Conservation (phyloP, 1,284 basidiomycete genomes). For the Taiwanofungus camphoratus region DNA sequence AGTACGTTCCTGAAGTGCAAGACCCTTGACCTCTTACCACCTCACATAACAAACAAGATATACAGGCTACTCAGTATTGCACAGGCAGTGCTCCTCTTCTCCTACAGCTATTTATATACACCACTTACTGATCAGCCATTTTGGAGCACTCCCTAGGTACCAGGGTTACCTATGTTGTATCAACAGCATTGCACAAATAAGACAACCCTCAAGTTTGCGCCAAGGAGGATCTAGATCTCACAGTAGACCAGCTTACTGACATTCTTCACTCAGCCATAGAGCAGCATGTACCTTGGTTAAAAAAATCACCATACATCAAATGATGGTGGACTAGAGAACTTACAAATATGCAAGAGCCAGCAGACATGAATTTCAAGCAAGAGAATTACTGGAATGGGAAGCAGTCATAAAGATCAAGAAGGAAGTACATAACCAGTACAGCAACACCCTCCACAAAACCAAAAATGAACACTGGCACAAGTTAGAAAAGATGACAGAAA, state of each 20-base stretch:
- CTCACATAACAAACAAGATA: too few relatives aligned
- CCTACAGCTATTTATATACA: too few relatives aligned
- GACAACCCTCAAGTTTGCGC: slow-evolving; percentile 16
- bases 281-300: slow-evolving; percentile 18
- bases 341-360: slow-evolving; percentile 12
- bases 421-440: slow-evolving; percentile 24
- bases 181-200: too few relatives aligned
- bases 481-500: slow-evolving; percentile 23
- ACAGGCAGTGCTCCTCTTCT: too few relatives aligned
- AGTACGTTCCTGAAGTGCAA: too few relatives aligned
- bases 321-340: slow-evolving; percentile 27
- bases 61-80: too few relatives aligned
- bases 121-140: too few relatives aligned
- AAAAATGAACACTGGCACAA: slow-evolving; percentile 32
- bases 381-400: slow-evolving; percentile 27
- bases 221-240: slow-evolving; percentile 8
- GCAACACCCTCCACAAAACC: slow-evolving; percentile 21
- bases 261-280: slow-evolving; percentile 18
- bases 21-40: too few relatives aligned
- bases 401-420: slow-evolving; percentile 18
- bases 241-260: slow-evolving; percentile 12
- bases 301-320: slow-evolving; percentile 22
- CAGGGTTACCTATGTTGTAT: too few relatives aligned
- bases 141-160: too few relatives aligned
- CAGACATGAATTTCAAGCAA: slow-evolving; percentile 23